Base-by-base conservation (phyloP, 768 basidiomycete species). In the Melanogaster broomeanus region DNA sequence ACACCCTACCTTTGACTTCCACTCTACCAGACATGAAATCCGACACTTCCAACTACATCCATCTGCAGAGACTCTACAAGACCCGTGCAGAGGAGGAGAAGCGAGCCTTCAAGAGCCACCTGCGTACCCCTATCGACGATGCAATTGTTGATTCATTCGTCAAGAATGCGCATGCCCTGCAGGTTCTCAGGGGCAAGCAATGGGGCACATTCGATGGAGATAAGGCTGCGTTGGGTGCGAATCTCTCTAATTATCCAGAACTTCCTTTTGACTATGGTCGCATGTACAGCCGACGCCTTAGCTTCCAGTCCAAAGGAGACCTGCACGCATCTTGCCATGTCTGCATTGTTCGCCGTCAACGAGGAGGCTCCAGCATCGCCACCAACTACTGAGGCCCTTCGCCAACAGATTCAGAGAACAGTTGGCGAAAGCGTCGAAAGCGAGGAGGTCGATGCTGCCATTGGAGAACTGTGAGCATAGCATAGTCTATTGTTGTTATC, bases 11-110 rank as follows among this genome's bases (percentile, higher is more conserved):
- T 0, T 74, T 97, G n/a, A 86, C 87, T 3, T 82, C 89, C 41
- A 81, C 90, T 0, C 77, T 98, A 10, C 96, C 96, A 0, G 96
- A 99, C 71, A 98, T 99, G 92, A 95, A 95, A 65, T 85, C 94
- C 16, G 88, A 87, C 63, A 97, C 97, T 6, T 64, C 74, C 19
- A 78, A 79, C 48, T 98, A 98, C 65, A 85, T 97, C 42, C 77
- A 82, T 16, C 77, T 99, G 12, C 95, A 98, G 65, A 84, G 77
- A 37, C 65, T 98, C 51, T 99, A 95, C 74, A 91, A 90, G 61
- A 64, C 76, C 6, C 83, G 85, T 46, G 88, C 93, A 3, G 81
- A 82, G 31, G 78, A 81, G 45, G 91, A 94, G 64, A 87, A 83
- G 62, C 64, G 63, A 19, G 58, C 72, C 0, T 80, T 90, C 64